Evolutionary conservation across 768 basidiomycete genomes (phyloP).

Genomic region (Lactarius pseudohatsudake): DNA sequence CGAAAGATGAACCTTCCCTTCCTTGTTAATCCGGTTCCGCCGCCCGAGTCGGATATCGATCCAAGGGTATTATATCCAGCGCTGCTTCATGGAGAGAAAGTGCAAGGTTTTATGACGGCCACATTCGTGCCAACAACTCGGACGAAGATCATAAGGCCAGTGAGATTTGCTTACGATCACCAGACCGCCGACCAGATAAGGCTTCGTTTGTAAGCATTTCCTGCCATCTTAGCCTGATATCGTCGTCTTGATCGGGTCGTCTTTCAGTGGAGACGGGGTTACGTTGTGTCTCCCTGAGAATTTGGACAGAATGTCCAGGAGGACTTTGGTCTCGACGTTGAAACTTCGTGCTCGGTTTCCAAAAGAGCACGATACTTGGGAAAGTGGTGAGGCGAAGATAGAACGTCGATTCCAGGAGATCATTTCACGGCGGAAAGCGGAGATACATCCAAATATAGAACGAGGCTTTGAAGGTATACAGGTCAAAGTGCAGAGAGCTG

Average conservation of each 20-base stretch:
- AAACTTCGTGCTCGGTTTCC: background rate
- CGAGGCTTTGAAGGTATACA: background rate
- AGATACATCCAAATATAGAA: background rate
- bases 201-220: constrained; percentile 5
- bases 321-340: background rate
- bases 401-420: background rate
- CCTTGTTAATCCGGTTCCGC: background rate
- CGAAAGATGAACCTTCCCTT: background rate
- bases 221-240: background rate
- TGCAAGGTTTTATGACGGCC: constrained; percentile 29
- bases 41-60: background rate
- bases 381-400: background rate
- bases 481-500: background rate
- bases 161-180: background rate
- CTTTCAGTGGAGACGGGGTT: background rate
- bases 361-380: background rate
- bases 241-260: too few species aligned
- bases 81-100: constrained; percentile 27
- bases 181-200: background rate
- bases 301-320: rapidly evolving
- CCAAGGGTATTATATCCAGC: background rate
- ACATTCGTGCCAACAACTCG: background rate
- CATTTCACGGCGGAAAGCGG: background rate
- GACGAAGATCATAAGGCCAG: background rate
- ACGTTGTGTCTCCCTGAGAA: background rate